Evolutionary conservation across 2,329 filamentous ascomycete genomes (phyloP).

Genomic region (Fusarium succisae): DNA sequence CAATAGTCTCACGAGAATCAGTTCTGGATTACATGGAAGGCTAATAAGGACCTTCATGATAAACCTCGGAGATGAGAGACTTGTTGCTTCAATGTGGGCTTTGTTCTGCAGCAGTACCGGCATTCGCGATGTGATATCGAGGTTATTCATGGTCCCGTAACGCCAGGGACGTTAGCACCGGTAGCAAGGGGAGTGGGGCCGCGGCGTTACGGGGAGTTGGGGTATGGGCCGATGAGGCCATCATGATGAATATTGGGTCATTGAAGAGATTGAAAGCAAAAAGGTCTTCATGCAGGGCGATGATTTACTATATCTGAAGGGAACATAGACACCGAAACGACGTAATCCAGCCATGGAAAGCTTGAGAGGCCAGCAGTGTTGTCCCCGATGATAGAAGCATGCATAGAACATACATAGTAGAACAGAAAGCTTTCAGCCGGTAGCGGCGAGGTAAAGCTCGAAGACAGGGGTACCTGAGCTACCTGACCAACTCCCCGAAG

Average conservation of each 20-base stretch:
- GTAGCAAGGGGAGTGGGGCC: conserved; percentile 27
- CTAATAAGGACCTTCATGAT: background rate
- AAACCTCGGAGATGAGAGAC: background rate
- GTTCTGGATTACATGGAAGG: background rate
- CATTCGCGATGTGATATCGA: background rate
- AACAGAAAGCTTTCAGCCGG: conserved; percentile 9
- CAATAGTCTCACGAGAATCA: background rate
- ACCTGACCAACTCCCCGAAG: conserved; percentile 26
- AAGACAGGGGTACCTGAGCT: background rate
- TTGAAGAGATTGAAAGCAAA: background rate
- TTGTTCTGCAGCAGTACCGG: background rate
- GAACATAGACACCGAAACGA: background rate
- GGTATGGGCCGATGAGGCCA: conserved; percentile 22
- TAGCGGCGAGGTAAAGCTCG: background rate
- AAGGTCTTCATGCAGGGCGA: no score
- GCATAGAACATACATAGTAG: conserved; percentile 4
- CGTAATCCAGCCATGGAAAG: background rate
- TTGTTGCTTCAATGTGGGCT: background rate
- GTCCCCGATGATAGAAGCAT: conserved; percentile 24
- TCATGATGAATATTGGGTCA: conserved; percentile 5
- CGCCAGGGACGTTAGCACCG: conserved; percentile 6
- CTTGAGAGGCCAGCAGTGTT: background rate
- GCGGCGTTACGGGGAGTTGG: conserved; percentile 26
- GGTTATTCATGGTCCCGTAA: background rate
- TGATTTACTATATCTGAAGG: background rate